These are phyloP conservation scores for Lasiodiplodia gonubiensis DNA, from an alignment of 2,329 filamentous ascomycete genomes.

Conservation along the genomic window DNA sequence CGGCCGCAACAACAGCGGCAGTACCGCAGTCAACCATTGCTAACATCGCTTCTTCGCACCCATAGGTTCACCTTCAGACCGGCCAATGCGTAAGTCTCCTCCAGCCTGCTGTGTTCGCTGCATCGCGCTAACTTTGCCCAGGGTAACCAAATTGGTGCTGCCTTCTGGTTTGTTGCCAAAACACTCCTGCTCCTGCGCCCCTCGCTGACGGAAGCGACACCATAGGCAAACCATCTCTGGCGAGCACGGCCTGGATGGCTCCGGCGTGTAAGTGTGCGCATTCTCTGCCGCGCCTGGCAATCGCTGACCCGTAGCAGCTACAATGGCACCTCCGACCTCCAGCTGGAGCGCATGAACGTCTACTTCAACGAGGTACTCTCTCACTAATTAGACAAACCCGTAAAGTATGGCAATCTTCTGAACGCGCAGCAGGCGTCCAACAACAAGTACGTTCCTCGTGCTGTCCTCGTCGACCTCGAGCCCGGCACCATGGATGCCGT, in stretches of 20 bases:
- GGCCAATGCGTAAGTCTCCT: conserved; percentile 88
- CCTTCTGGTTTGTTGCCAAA: conserved; percentile 79
- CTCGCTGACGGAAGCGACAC: conserved; percentile 32
- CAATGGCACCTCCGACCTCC: conserved; percentile 97
- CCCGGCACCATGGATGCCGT: conserved; percentile 99
- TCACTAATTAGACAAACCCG: conserved; percentile 29
- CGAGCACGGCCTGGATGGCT: conserved; percentile 93
- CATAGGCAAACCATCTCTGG: conserved; percentile 62
- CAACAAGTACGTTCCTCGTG: conserved; percentile 99
- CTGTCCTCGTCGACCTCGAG: conserved; percentile 98
- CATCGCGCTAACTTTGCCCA: conserved; percentile 52
- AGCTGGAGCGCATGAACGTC: conserved; percentile 99
- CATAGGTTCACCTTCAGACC: conserved; percentile 98
- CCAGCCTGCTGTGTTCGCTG: conserved; percentile 26
- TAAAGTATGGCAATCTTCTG: conserved; percentile 38
- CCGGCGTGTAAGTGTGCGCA: conserved; percentile 77
- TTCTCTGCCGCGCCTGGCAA: conserved; percentile 13
- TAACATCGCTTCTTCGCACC: conserved; percentile 56
- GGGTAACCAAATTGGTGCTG: conserved; percentile 99
- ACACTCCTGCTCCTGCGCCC: conserved; percentile 1
- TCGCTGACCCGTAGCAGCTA: conserved; percentile 65
- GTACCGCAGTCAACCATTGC: conserved; percentile 57
- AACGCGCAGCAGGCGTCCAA: conserved; percentile 72
- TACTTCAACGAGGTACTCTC: conserved; percentile 88
- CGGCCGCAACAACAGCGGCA: conserved; percentile 35